Percentiles rank a stretch among this genome's conserved stretches.
Conservation (phyloP, 2,329 filamentous ascomycete genomes). For the Colletotrichum tropicale region DNA sequence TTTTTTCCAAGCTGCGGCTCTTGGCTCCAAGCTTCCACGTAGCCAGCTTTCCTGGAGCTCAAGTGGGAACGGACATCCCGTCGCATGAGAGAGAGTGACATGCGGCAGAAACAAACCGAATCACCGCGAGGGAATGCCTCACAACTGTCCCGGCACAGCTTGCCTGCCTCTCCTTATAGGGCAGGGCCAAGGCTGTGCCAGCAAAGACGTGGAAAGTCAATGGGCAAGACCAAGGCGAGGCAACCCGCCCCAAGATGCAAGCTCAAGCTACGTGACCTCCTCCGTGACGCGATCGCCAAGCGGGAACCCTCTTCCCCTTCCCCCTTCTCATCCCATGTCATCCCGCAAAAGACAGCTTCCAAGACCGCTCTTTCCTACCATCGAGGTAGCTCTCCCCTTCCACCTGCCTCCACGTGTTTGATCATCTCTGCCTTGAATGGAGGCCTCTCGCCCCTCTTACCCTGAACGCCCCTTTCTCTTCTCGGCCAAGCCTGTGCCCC, state of each 20-base stretch:
- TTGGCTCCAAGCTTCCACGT: background rate
- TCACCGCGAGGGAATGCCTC: background rate
- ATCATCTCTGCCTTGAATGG: background rate
- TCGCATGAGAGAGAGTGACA: background rate
- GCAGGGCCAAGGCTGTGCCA: background rate
- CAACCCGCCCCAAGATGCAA: background rate
- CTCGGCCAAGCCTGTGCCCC: background rate
- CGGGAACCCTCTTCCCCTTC: background rate
- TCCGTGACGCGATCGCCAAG: constrained; percentile 13
- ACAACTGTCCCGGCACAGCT: background rate
- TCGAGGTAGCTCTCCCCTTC: background rate
- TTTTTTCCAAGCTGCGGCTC: background rate
- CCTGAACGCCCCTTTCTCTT: background rate
- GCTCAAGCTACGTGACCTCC: background rate
- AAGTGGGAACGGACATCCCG: background rate
- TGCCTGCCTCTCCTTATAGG: background rate
- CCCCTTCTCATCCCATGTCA: background rate
- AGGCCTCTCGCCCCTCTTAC: constrained; percentile 14
- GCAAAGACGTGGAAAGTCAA: background rate
- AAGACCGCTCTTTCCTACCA: constrained; percentile 7
- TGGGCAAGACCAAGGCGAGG: background rate
- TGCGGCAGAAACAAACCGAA: constrained; percentile 9
- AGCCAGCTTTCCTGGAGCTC: background rate
- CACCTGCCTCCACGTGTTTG: constrained; percentile 16
- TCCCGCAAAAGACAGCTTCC: background rate